These are phyloP conservation scores for Penicillium olsonii DNA, from an alignment of 2,329 filamentous ascomycete species.

Conservation along the genomic window DNA sequence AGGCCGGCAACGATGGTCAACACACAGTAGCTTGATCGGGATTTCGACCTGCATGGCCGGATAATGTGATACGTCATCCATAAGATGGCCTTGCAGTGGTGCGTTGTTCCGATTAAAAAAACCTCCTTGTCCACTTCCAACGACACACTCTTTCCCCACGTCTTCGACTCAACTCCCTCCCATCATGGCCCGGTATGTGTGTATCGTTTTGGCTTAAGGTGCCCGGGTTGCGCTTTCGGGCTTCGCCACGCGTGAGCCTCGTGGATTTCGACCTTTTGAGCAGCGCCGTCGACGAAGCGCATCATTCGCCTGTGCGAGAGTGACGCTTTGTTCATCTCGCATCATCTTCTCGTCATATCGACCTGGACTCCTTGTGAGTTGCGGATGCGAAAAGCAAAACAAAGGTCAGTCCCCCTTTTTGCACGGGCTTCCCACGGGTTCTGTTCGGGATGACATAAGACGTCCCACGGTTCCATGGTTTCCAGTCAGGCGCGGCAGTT, in stretches of 20 bases:
- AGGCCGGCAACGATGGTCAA: conserved; percentile 4
- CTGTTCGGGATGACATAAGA: conserved; percentile 13
- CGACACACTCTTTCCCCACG: background rate
- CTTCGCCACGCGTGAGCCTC: background rate
- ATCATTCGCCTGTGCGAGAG: no score
- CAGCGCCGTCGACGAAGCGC: background rate
- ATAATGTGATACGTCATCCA: conserved; percentile 11
- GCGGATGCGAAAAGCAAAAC: no score
- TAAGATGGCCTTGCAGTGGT: background rate
- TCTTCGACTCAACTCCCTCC: conserved; percentile 1
- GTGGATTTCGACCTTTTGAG: background rate
- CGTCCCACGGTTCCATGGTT: conserved; percentile 4
- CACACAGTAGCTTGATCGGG: conserved; percentile 10
- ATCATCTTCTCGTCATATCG: background rate
- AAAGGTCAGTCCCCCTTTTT: background rate
- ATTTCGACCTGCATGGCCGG: conserved; percentile 13
- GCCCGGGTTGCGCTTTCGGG: conserved; percentile 2
- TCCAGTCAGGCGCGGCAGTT: background rate
- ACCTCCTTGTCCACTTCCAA: conserved; percentile 1
- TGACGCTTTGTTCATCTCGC: no score
- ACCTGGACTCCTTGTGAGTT: background rate
- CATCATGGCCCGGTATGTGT: conserved; percentile 17
- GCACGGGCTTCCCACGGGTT: background rate
- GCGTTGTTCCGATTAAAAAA: conserved; percentile 10
- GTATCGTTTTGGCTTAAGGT: conserved; percentile 9